A percentile compares a stretch with the other conserved stretches of the same genome.
Evolutionary conservation across 2,329 filamentous ascomycete species (phyloP).

Genomic region (Ophiocordyceps australis): DNA sequence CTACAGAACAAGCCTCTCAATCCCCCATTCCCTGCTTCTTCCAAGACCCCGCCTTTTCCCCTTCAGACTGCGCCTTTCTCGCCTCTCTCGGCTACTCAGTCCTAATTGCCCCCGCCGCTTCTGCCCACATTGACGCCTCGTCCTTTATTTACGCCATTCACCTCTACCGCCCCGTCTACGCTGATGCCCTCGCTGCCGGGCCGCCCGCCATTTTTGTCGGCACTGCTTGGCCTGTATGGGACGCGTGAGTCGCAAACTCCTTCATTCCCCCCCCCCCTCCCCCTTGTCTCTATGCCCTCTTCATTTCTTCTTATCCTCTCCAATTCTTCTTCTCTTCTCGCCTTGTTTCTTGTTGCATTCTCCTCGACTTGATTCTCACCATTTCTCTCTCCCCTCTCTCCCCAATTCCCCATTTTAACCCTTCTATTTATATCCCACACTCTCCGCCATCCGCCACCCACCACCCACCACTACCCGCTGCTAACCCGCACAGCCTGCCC

Average conservation of each 20-base stretch:
- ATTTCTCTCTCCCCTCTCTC: no score
- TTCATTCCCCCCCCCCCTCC: slow-evolving; percentile 1
- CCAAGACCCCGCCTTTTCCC: slow-evolving; percentile 35
- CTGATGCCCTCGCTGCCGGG: slow-evolving; percentile 23
- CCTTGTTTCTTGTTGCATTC: no score
- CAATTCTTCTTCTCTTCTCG: slow-evolving; percentile 5
- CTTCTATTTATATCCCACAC: no score
- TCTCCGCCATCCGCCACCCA: background rate
- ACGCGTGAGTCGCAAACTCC: slow-evolving; percentile 18
- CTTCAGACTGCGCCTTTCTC: slow-evolving; percentile 31
- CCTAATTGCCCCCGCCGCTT: slow-evolving; percentile 32
- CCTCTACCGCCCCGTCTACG: slow-evolving; percentile 34
- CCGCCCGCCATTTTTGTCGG: slow-evolving; percentile 39
- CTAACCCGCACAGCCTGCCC: background rate
- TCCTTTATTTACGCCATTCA: slow-evolving; percentile 46
- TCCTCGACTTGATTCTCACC: no score
- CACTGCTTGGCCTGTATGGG: slow-evolving; percentile 31
- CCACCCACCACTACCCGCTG: slow-evolving; percentile 1
- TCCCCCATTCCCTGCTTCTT: slow-evolving; percentile 24
- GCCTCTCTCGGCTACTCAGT: slow-evolving; percentile 32
- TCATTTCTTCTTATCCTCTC: background rate
- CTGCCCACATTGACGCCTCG: slow-evolving; percentile 23
- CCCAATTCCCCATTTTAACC: no score
- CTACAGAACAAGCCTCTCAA: slow-evolving; percentile 5
- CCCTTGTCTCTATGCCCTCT: background rate